Base-by-base conservation (phyloP, 495 filamentous ascomycete genomes). In the Penicillium simplicissimum region DNA sequence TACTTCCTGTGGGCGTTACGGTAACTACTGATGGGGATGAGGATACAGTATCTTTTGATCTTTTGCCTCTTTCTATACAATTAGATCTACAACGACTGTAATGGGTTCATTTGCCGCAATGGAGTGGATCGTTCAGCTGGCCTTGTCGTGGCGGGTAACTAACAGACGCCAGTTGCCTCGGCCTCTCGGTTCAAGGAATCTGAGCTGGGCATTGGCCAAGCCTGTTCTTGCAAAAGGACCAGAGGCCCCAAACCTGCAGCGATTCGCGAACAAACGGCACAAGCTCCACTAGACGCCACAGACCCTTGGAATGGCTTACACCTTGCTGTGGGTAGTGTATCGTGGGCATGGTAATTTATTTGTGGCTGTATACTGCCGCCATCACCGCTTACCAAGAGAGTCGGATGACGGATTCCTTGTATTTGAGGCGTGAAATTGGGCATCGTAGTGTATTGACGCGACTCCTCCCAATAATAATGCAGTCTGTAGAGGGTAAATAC, bases 251-350 rank as follows among this genome's bases (percentile, higher is more conserved):
- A 60, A 45, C 36, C n/a, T 45, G 37, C 55, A 14, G 35, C 40
- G n/a, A n/a, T n/a, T n/a, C n/a, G n/a, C n/a, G 52, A 48, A 60
- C 60, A 55, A 57, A 63, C 45, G 42, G 56, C 28, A 57, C 58
- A 55, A 11, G 55, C 66, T 67, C 71, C 71, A 71, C 71, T 57
- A 60, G 58, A 61, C 60, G 67, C 65, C 63, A 65, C 71, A 57
- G 65, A 68, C 67, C 68, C 69, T 63, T 74, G 67, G 67, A 67
- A 61, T 53, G 48, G 28, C 40, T 10, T 4, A 35, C 9, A 6
- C 3, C 19, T 28, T 28, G 25, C 25, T 28, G 25, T 28, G 25
- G 25, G n/a, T n/a, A n/a, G n/a, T 28, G 25, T 31, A 7, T 31
- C 6, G 28, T 1, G 21, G 36, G 54, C 58, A 57, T 35, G 35